These are phyloP conservation scores for Colletotrichum shisoi DNA, from an alignment of 2,329 filamentous ascomycete species.

Conservation along the genomic window DNA sequence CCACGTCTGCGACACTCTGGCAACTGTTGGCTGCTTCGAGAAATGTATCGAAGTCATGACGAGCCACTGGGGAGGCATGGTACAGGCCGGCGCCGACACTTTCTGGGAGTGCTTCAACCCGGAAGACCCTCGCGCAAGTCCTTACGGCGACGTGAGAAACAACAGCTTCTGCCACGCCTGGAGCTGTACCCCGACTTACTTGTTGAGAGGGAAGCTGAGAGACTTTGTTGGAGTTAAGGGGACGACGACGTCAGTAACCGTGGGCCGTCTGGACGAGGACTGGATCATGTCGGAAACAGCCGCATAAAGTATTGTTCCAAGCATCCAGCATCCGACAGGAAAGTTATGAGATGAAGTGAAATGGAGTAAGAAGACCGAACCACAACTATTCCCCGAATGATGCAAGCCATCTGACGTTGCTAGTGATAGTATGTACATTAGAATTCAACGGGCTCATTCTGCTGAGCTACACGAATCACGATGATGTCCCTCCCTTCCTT, in stretches of 20 bases:
- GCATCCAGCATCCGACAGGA: too few species aligned
- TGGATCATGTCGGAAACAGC: slow-evolving; percentile 18
- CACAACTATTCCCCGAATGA: slow-evolving; percentile 23
- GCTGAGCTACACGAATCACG: neutral
- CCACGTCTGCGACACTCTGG: slow-evolving; percentile 45
- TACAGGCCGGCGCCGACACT: slow-evolving; percentile 46
- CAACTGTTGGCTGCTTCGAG: slow-evolving; percentile 42
- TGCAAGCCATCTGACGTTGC: slow-evolving; percentile 11
- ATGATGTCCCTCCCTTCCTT: neutral
- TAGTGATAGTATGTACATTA: slow-evolving; percentile 24
- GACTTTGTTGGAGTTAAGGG: slow-evolving; percentile 14
- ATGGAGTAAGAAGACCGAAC: neutral
- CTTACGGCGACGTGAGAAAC: slow-evolving; percentile 47
- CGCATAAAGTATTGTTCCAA: neutral
- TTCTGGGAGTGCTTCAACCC: slow-evolving; percentile 48
- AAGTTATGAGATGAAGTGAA: too few species aligned
- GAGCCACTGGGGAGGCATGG: slow-evolving; percentile 49
- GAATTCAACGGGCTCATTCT: slow-evolving; percentile 1
- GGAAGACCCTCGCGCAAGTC: slow-evolving; percentile 44
- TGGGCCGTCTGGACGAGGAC: slow-evolving; percentile 24
- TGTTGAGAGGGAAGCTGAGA: slow-evolving; percentile 41
- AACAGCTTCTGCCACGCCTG: slow-evolving; percentile 49
- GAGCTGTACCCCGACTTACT: slow-evolving; percentile 47
- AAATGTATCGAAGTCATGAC: slow-evolving; percentile 45
- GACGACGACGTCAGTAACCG: neutral